Base-by-base conservation (phyloP, 2,329 filamentous ascomycete species). In the Venturia pyrina region DNA sequence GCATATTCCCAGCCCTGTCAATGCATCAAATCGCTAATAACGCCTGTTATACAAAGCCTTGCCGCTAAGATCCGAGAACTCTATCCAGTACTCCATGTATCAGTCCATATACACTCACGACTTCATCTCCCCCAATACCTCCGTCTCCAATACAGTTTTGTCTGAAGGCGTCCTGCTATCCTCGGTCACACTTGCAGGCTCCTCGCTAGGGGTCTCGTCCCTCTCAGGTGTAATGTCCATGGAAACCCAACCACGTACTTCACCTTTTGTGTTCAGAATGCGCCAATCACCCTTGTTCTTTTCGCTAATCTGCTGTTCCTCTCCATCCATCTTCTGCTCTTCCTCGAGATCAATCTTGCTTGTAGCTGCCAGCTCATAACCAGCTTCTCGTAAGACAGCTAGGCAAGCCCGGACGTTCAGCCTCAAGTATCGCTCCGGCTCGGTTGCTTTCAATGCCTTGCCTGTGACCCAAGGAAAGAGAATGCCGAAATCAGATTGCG, bases 401-500 rank as follows among this genome's bases (percentile, higher is more conserved):
- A 97, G 77, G 76, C 97, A 71, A 82, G 97, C 68, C 77, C 97
- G 68, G 84, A 91, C 50, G 87, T 98, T 78, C 86, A 99, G 80
- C 77, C 95, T 72, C 83, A 96, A 77, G 85, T 96, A 73, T 88
- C 91, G 62, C 78, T 97, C 72, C 78, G 95, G 73, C 77, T 92
- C 73, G 78, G 96, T 78, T 0, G 80, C 80, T 65, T 82, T 81
- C 13, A 82, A 72, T 56, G 57, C 53, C n/a, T 78, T 78, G 61
- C 78, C 78, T 10, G 80, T 81, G 1, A 82, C 69, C 82, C 87
- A 89, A 0, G 90, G 90, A 72, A 96, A 96, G 28, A 96, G 77
- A 32, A 95, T 78, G 44, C 89, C 91, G 70, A 95, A 96, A 72
- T 96, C 91, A 24, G 86, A 89, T 75, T 96, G 91, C 66, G 84